phyloP scores from a whole-genome alignment of 148 eudicot genomes.

The Pouteria glomerata region DNA sequence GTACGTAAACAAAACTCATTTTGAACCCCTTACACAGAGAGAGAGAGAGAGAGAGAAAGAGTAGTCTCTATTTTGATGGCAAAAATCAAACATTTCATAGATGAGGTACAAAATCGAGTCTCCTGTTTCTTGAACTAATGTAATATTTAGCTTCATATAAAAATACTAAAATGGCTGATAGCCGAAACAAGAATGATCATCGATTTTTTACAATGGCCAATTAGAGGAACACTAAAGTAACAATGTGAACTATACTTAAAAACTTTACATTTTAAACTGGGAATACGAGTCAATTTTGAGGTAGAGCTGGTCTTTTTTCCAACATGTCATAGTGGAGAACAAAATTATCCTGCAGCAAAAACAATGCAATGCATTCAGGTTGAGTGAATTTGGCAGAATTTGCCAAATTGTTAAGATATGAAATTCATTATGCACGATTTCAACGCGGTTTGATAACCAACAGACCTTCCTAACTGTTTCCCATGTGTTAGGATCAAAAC shows the following conservation, averaged over 20 bases:
- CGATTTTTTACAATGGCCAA: too few relatives aligned
- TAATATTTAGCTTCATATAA: too few relatives aligned
- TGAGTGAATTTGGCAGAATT: background rate
- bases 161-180: background rate
- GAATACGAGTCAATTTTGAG: constrained; percentile 21
- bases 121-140: too few relatives aligned
- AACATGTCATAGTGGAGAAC: constrained; percentile 56
- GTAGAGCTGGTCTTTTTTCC: constrained; percentile 52
- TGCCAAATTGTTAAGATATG: background rate
- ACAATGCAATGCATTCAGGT: constrained; percentile 5
- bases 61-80: background rate
- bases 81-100: too few relatives aligned
- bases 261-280: constrained; percentile 7
- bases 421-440: background rate
- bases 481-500: constrained; percentile 68
- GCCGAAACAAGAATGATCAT: background rate
- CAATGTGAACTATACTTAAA: background rate
- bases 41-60: too few relatives aligned
- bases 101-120: too few relatives aligned
- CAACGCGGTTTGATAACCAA: background rate
- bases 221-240: too few relatives aligned
- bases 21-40: too few relatives aligned
- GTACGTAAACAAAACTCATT: too few relatives aligned
- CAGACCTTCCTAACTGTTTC: constrained; percentile 56
- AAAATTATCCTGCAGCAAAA: constrained; percentile 53